Conservation (phyloP, 106 monocot genomes). For the Platanthera guangdongensis region DNA sequence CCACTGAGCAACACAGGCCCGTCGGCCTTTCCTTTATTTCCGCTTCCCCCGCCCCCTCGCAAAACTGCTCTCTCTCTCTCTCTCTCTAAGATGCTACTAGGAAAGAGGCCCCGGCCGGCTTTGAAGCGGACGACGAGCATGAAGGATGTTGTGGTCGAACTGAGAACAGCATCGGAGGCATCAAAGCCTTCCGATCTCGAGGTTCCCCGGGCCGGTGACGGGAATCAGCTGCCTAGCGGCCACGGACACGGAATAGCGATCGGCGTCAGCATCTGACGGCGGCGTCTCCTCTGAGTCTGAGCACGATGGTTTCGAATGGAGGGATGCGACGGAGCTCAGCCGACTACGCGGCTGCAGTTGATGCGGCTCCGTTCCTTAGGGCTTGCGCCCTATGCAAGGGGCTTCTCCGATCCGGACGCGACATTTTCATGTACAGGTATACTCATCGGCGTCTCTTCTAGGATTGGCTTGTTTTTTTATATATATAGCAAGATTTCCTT, state of each 20-base stretch:
- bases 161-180: neutral
- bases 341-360: slow-evolving; percentile 4
- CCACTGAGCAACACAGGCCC: too few relatives aligned
- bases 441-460: neutral
- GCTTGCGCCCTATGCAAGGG: slow-evolving; percentile 43
- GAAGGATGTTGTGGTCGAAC: slow-evolving; percentile 13
- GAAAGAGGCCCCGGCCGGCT: slow-evolving; percentile 17
- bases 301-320: neutral
- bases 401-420: slow-evolving; percentile 29
- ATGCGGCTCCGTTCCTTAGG: slow-evolving; percentile 33
- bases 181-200: slow-evolving; percentile 9
- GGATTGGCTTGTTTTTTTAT: neutral
- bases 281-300: neutral
- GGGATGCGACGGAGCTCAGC: neutral
- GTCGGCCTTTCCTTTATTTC: neutral
- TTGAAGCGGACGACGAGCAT: slow-evolving; percentile 20
- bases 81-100: slow-evolving; percentile 10
- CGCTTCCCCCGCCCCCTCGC: neutral
- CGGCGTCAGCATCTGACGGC: neutral
- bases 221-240: neutral
- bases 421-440: slow-evolving; percentile 58
- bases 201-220: neutral
- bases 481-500: too few relatives aligned
- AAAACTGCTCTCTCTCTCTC: neutral
- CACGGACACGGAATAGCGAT: neutral